A percentile compares a stretch with the other conserved stretches of the same genome.
phyloP scores from a whole-genome alignment of 768 basidiomycete genomes.

The Gautieria morchelliformis region DNA sequence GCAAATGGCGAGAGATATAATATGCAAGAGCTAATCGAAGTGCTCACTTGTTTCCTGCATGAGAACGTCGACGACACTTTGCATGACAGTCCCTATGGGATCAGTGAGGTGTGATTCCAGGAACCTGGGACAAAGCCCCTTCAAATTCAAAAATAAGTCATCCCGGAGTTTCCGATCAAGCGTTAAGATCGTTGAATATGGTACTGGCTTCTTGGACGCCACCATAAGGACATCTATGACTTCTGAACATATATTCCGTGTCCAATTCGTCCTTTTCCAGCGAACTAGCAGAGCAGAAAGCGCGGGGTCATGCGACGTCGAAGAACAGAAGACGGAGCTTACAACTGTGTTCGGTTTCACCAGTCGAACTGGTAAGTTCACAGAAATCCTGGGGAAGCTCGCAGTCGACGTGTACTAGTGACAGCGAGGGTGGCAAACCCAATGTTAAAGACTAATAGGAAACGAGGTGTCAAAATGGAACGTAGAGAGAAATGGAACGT shows the following conservation, averaged over 20 bases:
- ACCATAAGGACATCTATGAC: background rate
- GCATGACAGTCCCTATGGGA: background rate
- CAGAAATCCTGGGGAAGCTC: slow-evolving; percentile 51
- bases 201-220: slow-evolving; percentile 22
- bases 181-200: slow-evolving; percentile 36
- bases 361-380: slow-evolving; percentile 22
- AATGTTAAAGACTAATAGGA: slow-evolving; percentile 20
- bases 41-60: background rate
- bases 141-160: background rate
- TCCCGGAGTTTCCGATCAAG: slow-evolving; percentile 40
- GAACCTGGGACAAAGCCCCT: background rate
- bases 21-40: background rate
- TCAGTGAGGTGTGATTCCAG: background rate
- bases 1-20: background rate
- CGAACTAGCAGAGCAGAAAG: background rate
- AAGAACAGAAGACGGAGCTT: slow-evolving; percentile 14
- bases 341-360: slow-evolving; percentile 36
- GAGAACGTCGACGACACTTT: background rate
- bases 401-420: slow-evolving; percentile 56
- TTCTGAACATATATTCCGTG: background rate
- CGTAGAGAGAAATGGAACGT: background rate
- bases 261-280: background rate
- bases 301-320: background rate
- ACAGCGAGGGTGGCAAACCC: slow-evolving; percentile 62
- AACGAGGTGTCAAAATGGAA: background rate